Conservation (phyloP, 306 rosid species). For the Begonia loranthoides region DNA sequence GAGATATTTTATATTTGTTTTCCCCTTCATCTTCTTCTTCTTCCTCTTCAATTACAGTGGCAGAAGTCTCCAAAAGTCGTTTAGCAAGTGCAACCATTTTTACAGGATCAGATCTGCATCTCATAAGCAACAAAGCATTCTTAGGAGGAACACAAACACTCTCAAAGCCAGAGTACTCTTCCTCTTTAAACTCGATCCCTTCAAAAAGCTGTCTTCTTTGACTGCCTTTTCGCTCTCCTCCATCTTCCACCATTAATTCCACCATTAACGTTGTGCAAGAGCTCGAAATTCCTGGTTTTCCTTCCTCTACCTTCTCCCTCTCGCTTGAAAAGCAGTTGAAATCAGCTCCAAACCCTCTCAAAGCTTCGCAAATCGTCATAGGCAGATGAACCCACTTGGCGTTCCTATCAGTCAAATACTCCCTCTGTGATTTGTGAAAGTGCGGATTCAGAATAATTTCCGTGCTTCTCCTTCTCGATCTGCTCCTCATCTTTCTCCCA, state of each 20-base stretch:
- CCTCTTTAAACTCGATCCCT: constrained; percentile 45
- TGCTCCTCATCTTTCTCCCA: constrained; percentile 66
- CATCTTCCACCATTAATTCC: constrained; percentile 49
- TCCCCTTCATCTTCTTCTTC: constrained; percentile 5
- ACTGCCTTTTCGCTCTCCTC: constrained; percentile 26
- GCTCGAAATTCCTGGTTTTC: constrained; percentile 24
- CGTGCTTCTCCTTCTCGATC: constrained; percentile 38
- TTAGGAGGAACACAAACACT: constrained; percentile 76
- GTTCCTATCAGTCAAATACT: constrained; percentile 44
- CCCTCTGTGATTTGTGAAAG: constrained; percentile 38
- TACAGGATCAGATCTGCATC: constrained; percentile 98
- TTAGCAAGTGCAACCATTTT: constrained; percentile 89
- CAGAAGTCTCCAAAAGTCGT: constrained; percentile 68
- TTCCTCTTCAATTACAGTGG: constrained; percentile 16
- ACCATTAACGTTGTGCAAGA: constrained; percentile 59
- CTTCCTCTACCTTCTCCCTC: constrained; percentile 28
- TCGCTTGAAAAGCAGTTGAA: constrained; percentile 54
- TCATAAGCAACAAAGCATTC: constrained; percentile 86
- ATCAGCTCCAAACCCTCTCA: constrained; percentile 55
- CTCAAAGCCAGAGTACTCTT: constrained; percentile 40
- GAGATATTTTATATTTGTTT: background rate
- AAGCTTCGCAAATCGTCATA: constrained; percentile 73
- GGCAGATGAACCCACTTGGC: constrained; percentile 91
- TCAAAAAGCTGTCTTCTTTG: constrained; percentile 57
- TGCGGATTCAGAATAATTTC: constrained; percentile 31